phyloP scores from a whole-genome alignment of 2,329 filamentous ascomycete genomes.

The Plenodomus biglobosus region DNA sequence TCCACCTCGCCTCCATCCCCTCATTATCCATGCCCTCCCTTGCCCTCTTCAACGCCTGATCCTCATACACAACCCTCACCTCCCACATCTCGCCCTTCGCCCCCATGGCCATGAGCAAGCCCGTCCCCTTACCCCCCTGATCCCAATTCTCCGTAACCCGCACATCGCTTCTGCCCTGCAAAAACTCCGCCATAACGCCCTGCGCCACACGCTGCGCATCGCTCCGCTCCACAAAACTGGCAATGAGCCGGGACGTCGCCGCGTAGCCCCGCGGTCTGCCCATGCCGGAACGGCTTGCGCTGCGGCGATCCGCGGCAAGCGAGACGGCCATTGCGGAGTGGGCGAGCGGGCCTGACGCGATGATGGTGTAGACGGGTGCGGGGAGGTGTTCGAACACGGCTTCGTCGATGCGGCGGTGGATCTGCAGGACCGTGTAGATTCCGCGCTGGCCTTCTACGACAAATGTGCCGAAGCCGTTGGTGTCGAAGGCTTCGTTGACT shows the following conservation, averaged over 20 bases:
- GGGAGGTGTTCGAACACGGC: conserved; percentile 11
- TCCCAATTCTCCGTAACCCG: conserved; percentile 14
- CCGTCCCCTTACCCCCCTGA: conserved; percentile 6
- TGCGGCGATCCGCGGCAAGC: not conserved
- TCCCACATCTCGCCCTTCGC: conserved; percentile 15
- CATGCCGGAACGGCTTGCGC: not conserved
- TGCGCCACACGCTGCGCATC: conserved; percentile 14
- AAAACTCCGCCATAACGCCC: conserved; percentile 13
- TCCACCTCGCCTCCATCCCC: not conserved
- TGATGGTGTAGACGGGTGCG: conserved; percentile 21
- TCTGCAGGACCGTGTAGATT: conserved; percentile 12
- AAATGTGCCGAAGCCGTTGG: conserved; percentile 13
- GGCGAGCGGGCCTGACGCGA: conserved; percentile 16
- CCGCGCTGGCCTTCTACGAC: conserved; percentile 21
- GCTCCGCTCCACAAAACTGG: conserved; percentile 4
- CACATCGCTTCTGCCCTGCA: conserved; percentile 6
- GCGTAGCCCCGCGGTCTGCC: conserved; percentile 8
- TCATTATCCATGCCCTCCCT: conserved; percentile 9
- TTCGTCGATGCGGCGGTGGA: conserved; percentile 14
- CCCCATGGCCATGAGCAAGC: conserved; percentile 21
- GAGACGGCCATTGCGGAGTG: not conserved
- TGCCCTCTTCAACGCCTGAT: conserved; percentile 15
- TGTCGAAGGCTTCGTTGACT: conserved; percentile 2
- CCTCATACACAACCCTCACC: conserved; percentile 22
- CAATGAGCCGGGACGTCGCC: conserved; percentile 6